Evolutionary conservation across 805 yeast species (phyloP), one percentile per base, ranked within the genome.

Genomic region (Hanseniaspora occidentalis): DNA sequence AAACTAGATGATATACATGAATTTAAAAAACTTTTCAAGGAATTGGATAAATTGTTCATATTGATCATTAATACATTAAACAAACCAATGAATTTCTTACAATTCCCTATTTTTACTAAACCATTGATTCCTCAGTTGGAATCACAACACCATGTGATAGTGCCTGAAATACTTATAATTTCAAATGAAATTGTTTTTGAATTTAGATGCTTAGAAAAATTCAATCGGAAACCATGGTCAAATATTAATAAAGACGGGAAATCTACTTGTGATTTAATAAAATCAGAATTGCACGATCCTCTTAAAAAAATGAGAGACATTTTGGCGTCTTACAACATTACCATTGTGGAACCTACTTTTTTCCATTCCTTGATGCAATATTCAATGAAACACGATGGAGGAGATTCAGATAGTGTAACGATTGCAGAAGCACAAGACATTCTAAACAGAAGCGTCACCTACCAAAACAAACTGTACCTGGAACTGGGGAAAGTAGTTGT

Each of bases 171-270:
- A 21, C 71, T 71, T 40, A 58, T 79, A 18, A 65, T 69, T 45
- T 79, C 75, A 53, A 75, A 79, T 17, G 86, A 81, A 49, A 53
- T 79, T 3, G 66, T 78, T 19, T 56, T 79, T 6, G 86, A 79
- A 40, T 57, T 78, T 42, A 71, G 74, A 50, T 67, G 69, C 39
- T 51, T 79, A 27, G 62, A 59, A 25, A 58, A 58, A 18, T 67
- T 79, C 7, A 66, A 66, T 0, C 75, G 70, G 44, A 64, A 62
- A 43, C 88, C 88, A 1, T 81, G 88, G 88, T 60, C 70, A 44
- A 59, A 66, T 4, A 66, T 77, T 5, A 70, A 75, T 42, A 40
- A 50, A 4, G 51, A 56, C 2, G 75, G 75, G 0, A 62, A 64
- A 39, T 73, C 83, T 3, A 69, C 74, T 50, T 70, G 75, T 3